Conservation (phyloP, 768 basidiomycete species). For the Leucocoprinus leucothites region DNA sequence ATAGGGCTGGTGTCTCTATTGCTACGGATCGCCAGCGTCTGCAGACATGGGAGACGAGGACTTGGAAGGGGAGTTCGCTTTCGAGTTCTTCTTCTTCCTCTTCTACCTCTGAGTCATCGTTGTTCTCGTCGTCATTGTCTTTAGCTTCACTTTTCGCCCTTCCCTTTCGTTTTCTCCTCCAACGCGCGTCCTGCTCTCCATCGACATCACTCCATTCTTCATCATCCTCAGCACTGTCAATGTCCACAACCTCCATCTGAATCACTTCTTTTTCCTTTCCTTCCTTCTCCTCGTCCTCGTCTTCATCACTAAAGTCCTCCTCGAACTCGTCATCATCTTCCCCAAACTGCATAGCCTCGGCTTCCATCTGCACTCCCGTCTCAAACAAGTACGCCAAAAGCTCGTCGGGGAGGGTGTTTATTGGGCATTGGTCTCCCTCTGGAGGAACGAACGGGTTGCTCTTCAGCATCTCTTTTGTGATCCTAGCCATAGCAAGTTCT, state of each 20-base stretch:
- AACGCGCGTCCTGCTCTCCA: slow-evolving; percentile 16
- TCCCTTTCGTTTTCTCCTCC: not conserved
- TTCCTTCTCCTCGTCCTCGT: slow-evolving; percentile 34
- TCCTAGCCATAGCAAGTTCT: slow-evolving; percentile 29
- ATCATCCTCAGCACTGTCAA: slow-evolving; percentile 20
- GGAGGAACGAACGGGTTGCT: slow-evolving; percentile 52
- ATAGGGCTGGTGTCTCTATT: slow-evolving; percentile 51
- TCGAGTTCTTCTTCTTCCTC: no score
- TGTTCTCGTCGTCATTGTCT: slow-evolving; percentile 14
- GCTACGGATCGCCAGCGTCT: slow-evolving; percentile 55
- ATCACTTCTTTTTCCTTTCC: slow-evolving; percentile 24
- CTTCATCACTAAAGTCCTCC: slow-evolving; percentile 19
- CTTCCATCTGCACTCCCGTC: slow-evolving; percentile 36
- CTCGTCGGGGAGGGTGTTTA: slow-evolving; percentile 54
- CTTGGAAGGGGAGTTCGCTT: slow-evolving; percentile 36
- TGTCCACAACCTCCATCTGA: not conserved
- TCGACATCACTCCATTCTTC: slow-evolving; percentile 18
- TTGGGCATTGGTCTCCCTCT: slow-evolving; percentile 37
- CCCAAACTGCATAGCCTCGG: slow-evolving; percentile 29
- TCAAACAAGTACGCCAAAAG: slow-evolving; percentile 55
- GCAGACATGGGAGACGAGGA: slow-evolving; percentile 62
- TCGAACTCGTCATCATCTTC: slow-evolving; percentile 34
- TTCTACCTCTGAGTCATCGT: slow-evolving; percentile 6
- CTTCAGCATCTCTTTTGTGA: slow-evolving; percentile 32
- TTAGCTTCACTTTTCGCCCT: slow-evolving; percentile 14